Evolutionary conservation across 768 basidiomycete genomes (phyloP), one percentile per base, ranked within the genome.

Genomic region (Mrakia frigida): DNA sequence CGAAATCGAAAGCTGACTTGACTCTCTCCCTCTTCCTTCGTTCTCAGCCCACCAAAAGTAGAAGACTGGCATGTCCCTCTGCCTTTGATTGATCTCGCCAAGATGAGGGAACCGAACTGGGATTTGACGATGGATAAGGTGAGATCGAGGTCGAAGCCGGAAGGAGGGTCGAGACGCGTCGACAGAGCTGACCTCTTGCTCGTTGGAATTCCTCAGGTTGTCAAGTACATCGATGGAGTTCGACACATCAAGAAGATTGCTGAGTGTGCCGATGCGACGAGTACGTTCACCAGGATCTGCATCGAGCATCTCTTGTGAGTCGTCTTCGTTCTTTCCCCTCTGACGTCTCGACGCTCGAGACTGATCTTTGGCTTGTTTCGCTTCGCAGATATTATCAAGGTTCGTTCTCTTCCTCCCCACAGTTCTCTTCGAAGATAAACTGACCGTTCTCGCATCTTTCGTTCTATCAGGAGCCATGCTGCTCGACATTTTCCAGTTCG

Each of bases 21-120:
- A 50, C 46, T 14, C 46, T 39, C 25, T 6, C 23, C 16, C 60
- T 21, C 50, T 6, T n/a, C n/a, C 18, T 31, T 39, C 37, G 39
- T 6, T 39, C 21, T 93, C 31, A 98, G 98, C 80, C 96, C 97
- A 25, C 91, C 91, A 0, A 85, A 87, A 5, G 92, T 98, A 18
- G 88, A 90, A 79, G 92, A 97, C 80, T 99, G 97, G 97, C 90
- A 92, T 85, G 97, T 98, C 2, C 97, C 97, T 0, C 85, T 98
- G 10, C 89, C 94, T 1, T 86, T 98, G 9, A 92, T 97, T 76
- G 90, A 92, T 80, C 85, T 98, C 41, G 85, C 88, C 0, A 91
- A 89, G 79, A 86, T 94, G 77, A 87, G 90, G 41, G 93, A 97
- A 80, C 89, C 90, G 31, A 96, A 94, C 80, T 98, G 97, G 97